Conservation (phyloP, 164 flowering plant genomes). For the Piper betle region DNA sequence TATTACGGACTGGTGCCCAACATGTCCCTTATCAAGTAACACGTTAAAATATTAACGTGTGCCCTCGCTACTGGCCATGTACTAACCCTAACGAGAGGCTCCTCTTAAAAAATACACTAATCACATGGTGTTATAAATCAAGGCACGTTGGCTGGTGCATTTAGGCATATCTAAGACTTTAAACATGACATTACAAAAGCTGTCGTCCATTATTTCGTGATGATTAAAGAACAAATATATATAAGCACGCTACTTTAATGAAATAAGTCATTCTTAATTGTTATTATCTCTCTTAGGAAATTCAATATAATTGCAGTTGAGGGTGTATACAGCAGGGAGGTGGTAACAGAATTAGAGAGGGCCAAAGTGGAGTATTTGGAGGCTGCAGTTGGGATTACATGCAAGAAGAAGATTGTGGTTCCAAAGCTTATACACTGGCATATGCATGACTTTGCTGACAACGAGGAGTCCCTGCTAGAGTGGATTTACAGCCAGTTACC, state of each 20-base stretch:
- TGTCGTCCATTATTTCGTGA: too few relatives aligned
- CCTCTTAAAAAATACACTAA: too few relatives aligned
- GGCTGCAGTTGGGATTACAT: conserved; percentile 66
- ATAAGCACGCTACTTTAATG: neutral
- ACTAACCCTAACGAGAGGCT: too few relatives aligned
- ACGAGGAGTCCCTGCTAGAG: conserved; percentile 66
- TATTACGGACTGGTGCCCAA: too few relatives aligned
- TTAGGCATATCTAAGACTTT: too few relatives aligned
- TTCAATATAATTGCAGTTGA: conserved; percentile 32
- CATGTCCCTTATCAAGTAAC: too few relatives aligned
- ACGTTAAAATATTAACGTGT: too few relatives aligned
- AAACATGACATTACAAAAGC: too few relatives aligned
- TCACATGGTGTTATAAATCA: too few relatives aligned
- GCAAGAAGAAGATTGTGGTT: conserved; percentile 62
- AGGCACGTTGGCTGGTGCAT: too few relatives aligned
- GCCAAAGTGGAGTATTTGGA: conserved; percentile 82
- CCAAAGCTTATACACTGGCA: conserved; percentile 92
- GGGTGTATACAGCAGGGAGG: conserved; percentile 64
- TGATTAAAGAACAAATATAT: neutral
- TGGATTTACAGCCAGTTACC: conserved; percentile 95
- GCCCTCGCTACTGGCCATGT: too few relatives aligned
- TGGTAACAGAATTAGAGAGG: conserved; percentile 56
- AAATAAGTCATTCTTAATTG: neutral
- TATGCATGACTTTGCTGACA: conserved; percentile 84
- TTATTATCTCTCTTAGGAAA: neutral